Base-by-base conservation (phyloP, 805 yeast genomes). In the Candida nitratophila region DNA sequence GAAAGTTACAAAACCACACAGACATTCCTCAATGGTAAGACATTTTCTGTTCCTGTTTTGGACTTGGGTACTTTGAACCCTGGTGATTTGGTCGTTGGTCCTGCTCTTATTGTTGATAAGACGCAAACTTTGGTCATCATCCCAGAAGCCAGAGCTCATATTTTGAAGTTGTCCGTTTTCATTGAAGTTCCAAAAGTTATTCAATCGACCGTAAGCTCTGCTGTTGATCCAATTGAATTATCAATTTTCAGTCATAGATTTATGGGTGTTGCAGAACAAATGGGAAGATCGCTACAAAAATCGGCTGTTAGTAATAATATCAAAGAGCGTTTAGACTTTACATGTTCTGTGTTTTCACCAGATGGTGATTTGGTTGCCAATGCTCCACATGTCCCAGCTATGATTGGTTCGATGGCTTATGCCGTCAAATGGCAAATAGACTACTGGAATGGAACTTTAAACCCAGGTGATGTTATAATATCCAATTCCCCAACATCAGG, bases 51-150 rank as follows among this genome's bases (percentile, higher is more conserved):
- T 6, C 48, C 50, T 9, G 57, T 64, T 44, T 47, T 52, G 16
- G 71, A 74, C 29, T 61, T 82, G 24, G 63, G 59, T 2, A 66
- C 70, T 10, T 59, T 83, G 36, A 47, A 57, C 1, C 50, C 66
- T 19, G 87, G 87, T 10, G 61, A 68, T 10, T 51, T 57, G 20
- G 58, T 83, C 7, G 36, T 47, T 3, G 89, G 89, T 12, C 66
- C 66, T 10, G 56, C 58, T 8, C 44, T 59, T 40, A 54, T 60
- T 31, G 45, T 61, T 17, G 64, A 61, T 45, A 49, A 41, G 12
- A 61, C 65, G 14, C 65, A 60, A 44, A 61, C 64, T 0, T 49
- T 61, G 21, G 39, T 59, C 12, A 53, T 61, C 16, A 54, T 49
- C 19, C 66, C 65, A n/a, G 43, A 42, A 19, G 52, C 56, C 12